These are phyloP conservation scores for Neurospora pannonica DNA, from an alignment of 495 filamentous ascomycete species.

Conservation along the genomic window DNA sequence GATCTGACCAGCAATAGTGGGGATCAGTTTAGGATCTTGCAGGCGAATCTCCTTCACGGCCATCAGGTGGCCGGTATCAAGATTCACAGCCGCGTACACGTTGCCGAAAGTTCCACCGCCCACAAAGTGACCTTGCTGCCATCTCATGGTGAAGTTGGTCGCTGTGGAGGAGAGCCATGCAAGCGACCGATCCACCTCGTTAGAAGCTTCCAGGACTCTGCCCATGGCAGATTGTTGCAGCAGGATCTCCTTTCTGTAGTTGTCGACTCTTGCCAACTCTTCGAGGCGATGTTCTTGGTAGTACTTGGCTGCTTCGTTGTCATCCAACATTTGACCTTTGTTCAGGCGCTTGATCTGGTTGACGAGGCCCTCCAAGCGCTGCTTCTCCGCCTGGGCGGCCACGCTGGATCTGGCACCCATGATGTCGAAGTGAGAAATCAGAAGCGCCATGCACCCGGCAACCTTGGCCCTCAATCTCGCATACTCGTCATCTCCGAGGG, in stretches of 20 bases:
- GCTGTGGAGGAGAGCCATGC: conserved; percentile 88
- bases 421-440: conserved; percentile 98
- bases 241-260: conserved; percentile 63
- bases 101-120: conserved; percentile 96
- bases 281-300: conserved; percentile 63
- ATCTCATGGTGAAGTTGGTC: conserved; percentile 87
- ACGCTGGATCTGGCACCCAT: conserved; percentile 91
- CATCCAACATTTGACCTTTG: conserved; percentile 65
- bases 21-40: conserved; percentile 93
- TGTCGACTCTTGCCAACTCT: conserved; percentile 67
- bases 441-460: conserved; percentile 91
- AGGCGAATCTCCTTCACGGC: conserved; percentile 97
- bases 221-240: conserved; percentile 86
- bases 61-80: conserved; percentile 94
- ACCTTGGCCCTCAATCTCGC: conserved; percentile 73
- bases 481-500: conserved; percentile 80
- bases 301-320: conserved; percentile 69
- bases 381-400: conserved; percentile 75
- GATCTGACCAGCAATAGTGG: conserved; percentile 85
- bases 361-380: conserved; percentile 62
- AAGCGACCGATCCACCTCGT: conserved; percentile 88
- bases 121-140: conserved; percentile 97
- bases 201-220: conserved; percentile 82
- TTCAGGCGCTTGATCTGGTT: conserved; percentile 68
- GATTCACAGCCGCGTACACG: conserved; percentile 92